Base-by-base conservation (phyloP, 23 red algal genomes). In the Chondrus crispus region DNA sequence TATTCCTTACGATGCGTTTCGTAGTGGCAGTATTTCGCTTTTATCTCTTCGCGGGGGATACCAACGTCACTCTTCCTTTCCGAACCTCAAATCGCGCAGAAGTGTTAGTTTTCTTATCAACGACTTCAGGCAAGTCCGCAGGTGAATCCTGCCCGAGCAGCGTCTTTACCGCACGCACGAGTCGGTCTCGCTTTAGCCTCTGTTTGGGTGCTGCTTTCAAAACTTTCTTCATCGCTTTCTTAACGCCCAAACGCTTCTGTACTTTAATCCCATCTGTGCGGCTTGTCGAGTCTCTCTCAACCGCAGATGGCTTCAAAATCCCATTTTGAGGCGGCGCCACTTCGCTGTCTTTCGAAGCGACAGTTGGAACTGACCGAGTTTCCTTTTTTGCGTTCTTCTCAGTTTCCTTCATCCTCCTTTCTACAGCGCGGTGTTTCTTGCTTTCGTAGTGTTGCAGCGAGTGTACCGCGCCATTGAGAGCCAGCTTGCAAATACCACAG, bases 381-480 rank as follows among this genome's bases (percentile, higher is more conserved):
- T 55, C n/a, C 51, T 55, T n/a, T n/a, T n/a, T 55, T 1, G 16
- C 14, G 51, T 55, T n/a, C 51, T 18, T 55, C 51, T 55, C 51
- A 14, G 1, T 55, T 43, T 40, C 43, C 60, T 93, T 93, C 33
- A 47, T 40, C 52, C 58, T 32, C 26, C 92, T 55, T 58, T 47
- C 33, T 47, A 48, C 74, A 12, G 88, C 89, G 29, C 43, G 54
- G 79, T 96, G 95, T 52, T 93, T 93, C 82, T 93, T 96, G 68
- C 88, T 93, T 10, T 88, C 66, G 55, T 96, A 96, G 82, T 96
- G 90, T 71, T 96, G 90, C 77, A 80, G 42, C 3, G 88, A 80
- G 26, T 88, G 81, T 16, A 96, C 90, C n/a, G 95, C 88, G 45
- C 90, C 87, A 72, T 93, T 93, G 8, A 96, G 64, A 10, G 50